A percentile compares a stretch with the other conserved stretches of the same genome.
Evolutionary conservation across 1,284 basidiomycete genomes (phyloP).

Genomic region (Pseudomicrostroma phylloplanum): DNA sequence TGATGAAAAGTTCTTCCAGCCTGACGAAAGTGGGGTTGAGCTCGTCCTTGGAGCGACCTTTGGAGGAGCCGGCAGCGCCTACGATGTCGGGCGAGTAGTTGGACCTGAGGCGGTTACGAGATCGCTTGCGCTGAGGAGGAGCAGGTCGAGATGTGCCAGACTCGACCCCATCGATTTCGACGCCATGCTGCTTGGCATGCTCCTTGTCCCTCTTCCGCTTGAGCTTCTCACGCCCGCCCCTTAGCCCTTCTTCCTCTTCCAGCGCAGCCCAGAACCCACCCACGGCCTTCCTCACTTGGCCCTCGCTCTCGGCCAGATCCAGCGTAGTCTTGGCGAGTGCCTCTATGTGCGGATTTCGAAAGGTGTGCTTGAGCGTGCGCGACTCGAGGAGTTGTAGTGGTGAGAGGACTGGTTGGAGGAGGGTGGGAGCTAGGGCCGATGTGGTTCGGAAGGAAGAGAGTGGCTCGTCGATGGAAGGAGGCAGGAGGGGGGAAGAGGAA

Average conservation of each 20-base stretch:
- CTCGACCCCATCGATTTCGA: background rate
- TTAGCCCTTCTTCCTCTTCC: slow-evolving; percentile 15
- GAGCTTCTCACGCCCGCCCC: background rate
- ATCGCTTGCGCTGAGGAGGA: background rate
- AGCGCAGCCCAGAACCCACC: slow-evolving; percentile 45
- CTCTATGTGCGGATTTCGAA: slow-evolving; percentile 47
- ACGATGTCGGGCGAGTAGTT: background rate
- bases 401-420: slow-evolving; percentile 43
- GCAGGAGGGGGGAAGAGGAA: slow-evolving; percentile 2
- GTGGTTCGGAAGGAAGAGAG: slow-evolving; percentile 21
- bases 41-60: slow-evolving; percentile 10
- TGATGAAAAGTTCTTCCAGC: slow-evolving; percentile 45
- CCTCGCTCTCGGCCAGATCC: slow-evolving; percentile 47
- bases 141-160: background rate
- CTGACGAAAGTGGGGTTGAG: slow-evolving; percentile 38
- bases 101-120: background rate
- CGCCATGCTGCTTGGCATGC: background rate
- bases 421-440: slow-evolving; percentile 39
- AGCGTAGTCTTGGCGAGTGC: slow-evolving; percentile 46
- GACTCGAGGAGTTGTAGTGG: slow-evolving; percentile 40
- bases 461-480: background rate
- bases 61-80: background rate
- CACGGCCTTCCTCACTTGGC: slow-evolving; percentile 36
- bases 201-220: slow-evolving; percentile 4
- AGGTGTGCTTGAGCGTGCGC: slow-evolving; percentile 45